Evolutionary conservation across 78 protist species (phyloP).

Genomic region (slime mould (Dictyostelium discoideum)): dicty_2.7 NC_007090.3:4717001-4717500

Average conservation of each 20-base stretch:
- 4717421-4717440: constrained; percentile 53
- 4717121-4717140: constrained; percentile 1
- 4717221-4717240: constrained; percentile 67
- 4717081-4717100: not conserved
- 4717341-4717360: constrained; percentile 47
- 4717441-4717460: constrained; percentile 11
- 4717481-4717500: not conserved
- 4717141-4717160: not conserved
- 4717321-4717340: constrained; percentile 65
- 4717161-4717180: constrained; percentile 6
- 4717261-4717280: constrained; percentile 61
- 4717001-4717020: too few species aligned
- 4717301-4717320: constrained; percentile 61
- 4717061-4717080: not conserved
- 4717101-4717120: not conserved
- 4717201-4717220: constrained; percentile 58
- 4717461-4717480: constrained; percentile 14
- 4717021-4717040: not conserved
- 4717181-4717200: constrained; percentile 16
- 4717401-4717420: constrained; percentile 1
- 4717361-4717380: constrained; percentile 44
- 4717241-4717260: constrained; percentile 59
- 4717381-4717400: constrained; percentile 33
- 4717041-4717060: not conserved
- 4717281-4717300: constrained; percentile 47